Evolutionary conservation across 2,329 filamentous ascomycete species (phyloP), one percentile per base, ranked within the genome.

Genomic region (Verruconis gallopava): DNA sequence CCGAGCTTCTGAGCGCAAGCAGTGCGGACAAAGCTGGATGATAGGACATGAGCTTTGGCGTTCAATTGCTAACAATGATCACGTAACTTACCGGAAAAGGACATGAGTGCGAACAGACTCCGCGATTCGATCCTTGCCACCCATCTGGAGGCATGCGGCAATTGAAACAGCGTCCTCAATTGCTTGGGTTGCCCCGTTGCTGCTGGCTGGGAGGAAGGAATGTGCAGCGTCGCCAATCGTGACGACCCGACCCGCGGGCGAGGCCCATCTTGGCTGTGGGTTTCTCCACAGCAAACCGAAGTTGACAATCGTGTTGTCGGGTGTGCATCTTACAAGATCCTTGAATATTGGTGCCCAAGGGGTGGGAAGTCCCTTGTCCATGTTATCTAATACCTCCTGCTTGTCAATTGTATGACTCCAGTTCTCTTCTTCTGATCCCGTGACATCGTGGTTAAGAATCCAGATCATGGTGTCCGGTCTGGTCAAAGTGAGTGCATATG

Each of bases 371-470:
- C 30, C 61, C 15, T 62, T 53, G 45, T 66, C 64, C 58, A 68
- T 66, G 25, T 60, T 59, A 14, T 61, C 49, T 11, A 68, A 52
- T 1, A 68, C 65, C 49, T 68, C 64, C 9, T 65, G 53, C 15
- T 57, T 56, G 21, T 65, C 61, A 45, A 68, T 66, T 4, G 59
- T 67, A 51, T 67, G 62, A 56, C 53, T 65, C 65, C 65, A 68
- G 44, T 51, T 62, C 46, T 68, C 65, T 28, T 61, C 58, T 40
- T 65, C 63, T 25, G 54, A 60, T 43, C 61, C 63, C 11, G 63
- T 67, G 4, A 61, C 63, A 47, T 66, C 63, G 53, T 67, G 64
- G 51, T 68, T 68, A 56, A 68, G 62, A 51, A 68, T 67, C 64
- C 64, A 68, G 17, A 68, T 65, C 60, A 67, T 66, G 21, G 63